Percentiles rank a stretch among this genome's conserved stretches.
These are phyloP conservation scores for Clarireedia homoeocarpa DNA, from an alignment of 2,329 filamentous ascomycete species.

Conservation along the genomic window DNA sequence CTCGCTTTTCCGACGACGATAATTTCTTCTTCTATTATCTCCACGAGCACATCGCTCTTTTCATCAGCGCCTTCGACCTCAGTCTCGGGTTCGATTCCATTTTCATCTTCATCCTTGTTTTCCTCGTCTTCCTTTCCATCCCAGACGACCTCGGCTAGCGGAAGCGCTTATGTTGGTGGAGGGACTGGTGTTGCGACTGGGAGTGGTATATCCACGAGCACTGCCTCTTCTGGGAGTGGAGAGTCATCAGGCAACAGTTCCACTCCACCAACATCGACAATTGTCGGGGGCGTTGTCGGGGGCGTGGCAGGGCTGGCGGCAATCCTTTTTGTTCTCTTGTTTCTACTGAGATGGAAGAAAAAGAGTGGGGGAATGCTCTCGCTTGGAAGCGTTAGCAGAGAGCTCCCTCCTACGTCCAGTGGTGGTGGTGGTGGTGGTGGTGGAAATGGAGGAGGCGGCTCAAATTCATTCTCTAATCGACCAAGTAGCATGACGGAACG, in stretches of 20 bases:
- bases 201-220: constrained; percentile 13
- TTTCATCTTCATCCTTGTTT: constrained; percentile 8
- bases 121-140: background rate
- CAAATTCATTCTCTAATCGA: constrained; percentile 11
- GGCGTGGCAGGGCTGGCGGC: constrained; percentile 49
- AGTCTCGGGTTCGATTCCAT: background rate
- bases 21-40: constrained; percentile 9
- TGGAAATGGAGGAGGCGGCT: constrained; percentile 24
- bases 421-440: constrained; percentile 31
- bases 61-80: constrained; percentile 5
- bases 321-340: constrained; percentile 45
- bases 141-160: constrained; percentile 7
- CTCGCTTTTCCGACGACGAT: constrained; percentile 6
- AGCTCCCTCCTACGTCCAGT: constrained; percentile 26
- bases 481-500: constrained; percentile 39
- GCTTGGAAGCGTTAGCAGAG: constrained; percentile 31
- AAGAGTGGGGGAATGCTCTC: constrained; percentile 34
- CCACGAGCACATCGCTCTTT: background rate
- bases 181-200: constrained; percentile 6
- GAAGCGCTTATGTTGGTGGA: constrained; percentile 11
- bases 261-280: constrained; percentile 20
- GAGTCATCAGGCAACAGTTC: constrained; percentile 10
- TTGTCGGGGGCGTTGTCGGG: constrained; percentile 28
- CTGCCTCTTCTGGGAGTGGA: constrained; percentile 14
- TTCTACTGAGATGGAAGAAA: constrained; percentile 48